Evolutionary conservation across 139 green algal species (phyloP).

Genomic region (Tetratostichococcus sp.): DNA sequence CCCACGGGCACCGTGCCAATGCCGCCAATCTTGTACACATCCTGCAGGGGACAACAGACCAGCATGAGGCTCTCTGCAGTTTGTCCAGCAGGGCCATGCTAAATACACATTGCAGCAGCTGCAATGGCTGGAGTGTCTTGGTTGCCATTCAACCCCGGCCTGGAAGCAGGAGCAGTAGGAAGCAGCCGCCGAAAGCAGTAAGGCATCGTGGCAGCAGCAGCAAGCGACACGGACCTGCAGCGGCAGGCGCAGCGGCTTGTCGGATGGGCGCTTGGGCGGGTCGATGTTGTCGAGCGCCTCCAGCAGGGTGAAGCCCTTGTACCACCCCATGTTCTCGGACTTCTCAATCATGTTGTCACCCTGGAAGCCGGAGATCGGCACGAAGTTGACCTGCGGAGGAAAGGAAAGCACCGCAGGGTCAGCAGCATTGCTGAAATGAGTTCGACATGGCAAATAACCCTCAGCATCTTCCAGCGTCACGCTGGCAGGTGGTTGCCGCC

Average conservation of each 20-base stretch:
- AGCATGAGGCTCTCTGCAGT: too few species aligned
- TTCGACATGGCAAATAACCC: too few species aligned
- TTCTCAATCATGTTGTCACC: slow-evolving; percentile 99
- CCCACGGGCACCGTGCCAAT: slow-evolving; percentile 97
- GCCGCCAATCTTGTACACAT: slow-evolving; percentile 99
- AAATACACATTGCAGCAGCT: too few species aligned
- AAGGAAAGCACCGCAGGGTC: not conserved
- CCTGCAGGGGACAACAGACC: slow-evolving; percentile 19
- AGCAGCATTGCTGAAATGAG: not conserved
- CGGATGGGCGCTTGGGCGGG: slow-evolving; percentile 79
- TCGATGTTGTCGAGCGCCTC: slow-evolving; percentile 86
- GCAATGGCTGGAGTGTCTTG: too few species aligned
- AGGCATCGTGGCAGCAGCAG: too few species aligned
- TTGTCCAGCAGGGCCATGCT: too few species aligned
- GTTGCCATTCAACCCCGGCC: too few species aligned
- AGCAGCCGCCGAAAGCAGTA: too few species aligned
- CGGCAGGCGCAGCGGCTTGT: slow-evolving; percentile 84
- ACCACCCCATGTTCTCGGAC: slow-evolving; percentile 94
- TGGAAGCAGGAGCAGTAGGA: too few species aligned
- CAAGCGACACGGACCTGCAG: slow-evolving; percentile 63
- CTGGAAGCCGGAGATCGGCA: slow-evolving; percentile 98
- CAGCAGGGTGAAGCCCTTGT: slow-evolving; percentile 83
- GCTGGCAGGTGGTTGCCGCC: too few species aligned
- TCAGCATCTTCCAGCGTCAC: too few species aligned
- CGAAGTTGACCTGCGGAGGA: slow-evolving; percentile 70